Evolutionary conservation across 176 grass and related monocot genomes (phyloP), one percentile per base, ranked within the genome.

Genomic region (Raddia distichophylla): DNA sequence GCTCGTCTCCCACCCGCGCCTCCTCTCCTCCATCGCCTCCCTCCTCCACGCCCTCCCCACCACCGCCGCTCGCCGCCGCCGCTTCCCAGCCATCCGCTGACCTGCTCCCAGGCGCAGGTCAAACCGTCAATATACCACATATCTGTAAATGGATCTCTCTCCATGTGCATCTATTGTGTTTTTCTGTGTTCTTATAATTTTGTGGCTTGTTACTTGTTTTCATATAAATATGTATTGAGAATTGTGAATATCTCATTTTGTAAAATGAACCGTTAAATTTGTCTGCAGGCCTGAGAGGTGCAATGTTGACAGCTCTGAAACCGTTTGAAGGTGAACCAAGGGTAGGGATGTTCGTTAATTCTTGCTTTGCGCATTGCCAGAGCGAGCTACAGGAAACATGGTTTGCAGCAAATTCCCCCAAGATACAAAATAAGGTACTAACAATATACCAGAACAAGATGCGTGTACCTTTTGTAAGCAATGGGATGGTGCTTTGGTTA

Each of bases 281-380:
- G 0, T 85, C 79, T 87, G 5, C 89, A 94, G 91, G 80, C 64
- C 76, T 94, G 59, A 97, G 91, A 86, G 67, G 2, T 53, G 84
- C 90, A 71, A 90, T 92, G 91, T 14, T 97, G 75, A 17, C 42
- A 54, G 87, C 91, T 49, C 74, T 90, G 47, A 35, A 73, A 78
- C 47, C 59, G 13, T 88, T 97, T 33, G 77, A 88, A 90, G n/a
- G 13, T 0, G 66, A 71, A 33, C 66, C 49, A 1, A 67, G 16
- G 46, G 87, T 77, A 32, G 91, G 94, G 61, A 86, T 90, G 87
- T 90, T 91, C 83, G 84, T 94, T 57, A 86, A 92, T 77, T 97
- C 91, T 80, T 97, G 91, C 52, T 97, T 94, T 69, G 85, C 81
- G 32, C 91, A 97, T 94, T 97, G 91, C 82, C 91, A 97, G 75